These are phyloP conservation scores for Artemisia tridentata DNA, from an alignment of 129 eudicot genomes.

Conservation along the genomic window DNA sequence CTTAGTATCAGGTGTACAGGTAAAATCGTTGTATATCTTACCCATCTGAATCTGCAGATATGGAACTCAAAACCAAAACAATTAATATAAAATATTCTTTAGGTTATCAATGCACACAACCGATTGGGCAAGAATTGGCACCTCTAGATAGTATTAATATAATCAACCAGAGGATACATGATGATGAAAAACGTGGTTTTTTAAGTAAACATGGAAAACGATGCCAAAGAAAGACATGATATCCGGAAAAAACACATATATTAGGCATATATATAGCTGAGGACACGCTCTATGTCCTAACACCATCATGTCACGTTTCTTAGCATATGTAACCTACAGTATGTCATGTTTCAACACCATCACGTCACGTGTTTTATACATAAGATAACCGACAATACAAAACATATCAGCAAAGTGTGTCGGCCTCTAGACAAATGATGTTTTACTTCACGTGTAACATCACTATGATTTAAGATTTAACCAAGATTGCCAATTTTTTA, in stretches of 20 bases:
- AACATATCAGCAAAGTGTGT: conserved; percentile 9
- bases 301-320: background rate
- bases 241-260: background rate
- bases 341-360: background rate
- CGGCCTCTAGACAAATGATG: conserved; percentile 1
- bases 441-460: conserved; percentile 6
- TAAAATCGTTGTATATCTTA: background rate
- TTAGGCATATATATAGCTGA: background rate
- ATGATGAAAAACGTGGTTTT: background rate
- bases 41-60: background rate
- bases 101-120: conserved; percentile 4
- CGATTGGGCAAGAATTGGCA: conserved; percentile 12
- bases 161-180: background rate
- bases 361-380: background rate
- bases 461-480: background rate
- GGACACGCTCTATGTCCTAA: background rate
- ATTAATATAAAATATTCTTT: background rate
- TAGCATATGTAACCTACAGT: background rate
- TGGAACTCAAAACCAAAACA: conserved; percentile 14
- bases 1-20: too few species aligned
- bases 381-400: background rate
- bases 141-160: conserved; percentile 11
- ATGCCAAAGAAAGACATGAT: conserved; percentile 13
- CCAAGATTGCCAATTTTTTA: background rate
- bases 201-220: conserved; percentile 12